Conservation (phyloP, 2,329 filamentous ascomycete species). For the Aspergillus transmontanensis region DNA sequence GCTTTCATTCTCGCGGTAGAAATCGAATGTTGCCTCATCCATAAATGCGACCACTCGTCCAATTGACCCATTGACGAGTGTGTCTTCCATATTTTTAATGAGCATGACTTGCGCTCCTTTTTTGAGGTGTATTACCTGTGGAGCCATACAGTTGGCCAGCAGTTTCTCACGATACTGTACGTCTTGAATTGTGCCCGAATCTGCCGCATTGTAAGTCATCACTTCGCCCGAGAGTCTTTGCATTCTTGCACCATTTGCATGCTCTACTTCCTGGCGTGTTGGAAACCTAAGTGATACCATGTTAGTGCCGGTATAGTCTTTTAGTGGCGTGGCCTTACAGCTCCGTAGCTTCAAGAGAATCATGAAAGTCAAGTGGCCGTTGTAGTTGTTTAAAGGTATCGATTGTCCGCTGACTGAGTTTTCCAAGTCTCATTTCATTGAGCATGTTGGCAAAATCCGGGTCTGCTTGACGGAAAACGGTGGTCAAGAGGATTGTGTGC, state of each 20-base stretch:
- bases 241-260: constrained; percentile 77
- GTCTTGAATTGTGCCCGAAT: constrained; percentile 71
- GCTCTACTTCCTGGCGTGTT: constrained; percentile 85
- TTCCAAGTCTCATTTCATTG: constrained; percentile 94
- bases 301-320: constrained; percentile 23
- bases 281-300: constrained; percentile 65
- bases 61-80: constrained; percentile 89
- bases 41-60: constrained; percentile 84
- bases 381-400: constrained; percentile 73
- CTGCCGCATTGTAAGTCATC: constrained; percentile 71
- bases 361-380: constrained; percentile 70
- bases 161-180: constrained; percentile 72
- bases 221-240: constrained; percentile 68
- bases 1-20: constrained; percentile 61
- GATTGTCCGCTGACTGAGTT: constrained; percentile 75
- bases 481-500: constrained; percentile 91
- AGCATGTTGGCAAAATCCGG: constrained; percentile 89
- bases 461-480: constrained; percentile 96
- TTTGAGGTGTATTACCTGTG: constrained; percentile 77
- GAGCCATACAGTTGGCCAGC: constrained; percentile 90
- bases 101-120: constrained; percentile 97
- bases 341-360: constrained; percentile 81
- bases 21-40: constrained; percentile 64
- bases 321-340: constrained; percentile 53
- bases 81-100: constrained; percentile 98